These are phyloP conservation scores for Stagonosporopsis tanaceti DNA, from an alignment of 2,329 filamentous ascomycete species.

Conservation along the genomic window DNA sequence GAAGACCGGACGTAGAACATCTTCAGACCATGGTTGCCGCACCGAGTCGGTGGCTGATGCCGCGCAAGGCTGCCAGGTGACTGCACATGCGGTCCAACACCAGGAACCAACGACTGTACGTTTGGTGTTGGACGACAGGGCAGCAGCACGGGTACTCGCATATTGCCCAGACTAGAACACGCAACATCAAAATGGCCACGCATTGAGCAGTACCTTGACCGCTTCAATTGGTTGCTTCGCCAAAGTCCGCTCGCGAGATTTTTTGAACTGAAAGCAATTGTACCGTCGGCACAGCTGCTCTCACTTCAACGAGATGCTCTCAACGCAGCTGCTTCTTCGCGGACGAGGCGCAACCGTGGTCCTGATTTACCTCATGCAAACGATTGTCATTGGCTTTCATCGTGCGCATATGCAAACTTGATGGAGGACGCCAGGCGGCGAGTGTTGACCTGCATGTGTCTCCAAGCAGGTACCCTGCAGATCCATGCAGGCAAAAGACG, in stretches of 20 bases:
- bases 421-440: conserved; percentile 4
- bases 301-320: neutral
- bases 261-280: no score
- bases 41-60: conserved; percentile 26
- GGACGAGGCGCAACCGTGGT: neutral
- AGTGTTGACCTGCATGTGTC: conserved; percentile 10
- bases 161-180: conserved; percentile 16
- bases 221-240: neutral
- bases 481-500: conserved; percentile 23
- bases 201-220: conserved; percentile 20
- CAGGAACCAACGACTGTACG: conserved; percentile 33
- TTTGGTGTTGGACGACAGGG: conserved; percentile 22
- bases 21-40: conserved; percentile 24
- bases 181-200: conserved; percentile 16
- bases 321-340: neutral
- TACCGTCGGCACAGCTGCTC: neutral
- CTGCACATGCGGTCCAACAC: conserved; percentile 21
- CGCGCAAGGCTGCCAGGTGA: conserved; percentile 28
- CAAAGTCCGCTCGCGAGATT: no score
- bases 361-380: conserved; percentile 15
- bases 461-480: conserved; percentile 16
- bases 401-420: conserved; percentile 33
- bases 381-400: conserved; percentile 6
- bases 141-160: conserved; percentile 37
- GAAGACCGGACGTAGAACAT: conserved; percentile 16